Base-by-base conservation (phyloP, 139 green algal genomes). In the Coccomyxa sp. region DNA sequence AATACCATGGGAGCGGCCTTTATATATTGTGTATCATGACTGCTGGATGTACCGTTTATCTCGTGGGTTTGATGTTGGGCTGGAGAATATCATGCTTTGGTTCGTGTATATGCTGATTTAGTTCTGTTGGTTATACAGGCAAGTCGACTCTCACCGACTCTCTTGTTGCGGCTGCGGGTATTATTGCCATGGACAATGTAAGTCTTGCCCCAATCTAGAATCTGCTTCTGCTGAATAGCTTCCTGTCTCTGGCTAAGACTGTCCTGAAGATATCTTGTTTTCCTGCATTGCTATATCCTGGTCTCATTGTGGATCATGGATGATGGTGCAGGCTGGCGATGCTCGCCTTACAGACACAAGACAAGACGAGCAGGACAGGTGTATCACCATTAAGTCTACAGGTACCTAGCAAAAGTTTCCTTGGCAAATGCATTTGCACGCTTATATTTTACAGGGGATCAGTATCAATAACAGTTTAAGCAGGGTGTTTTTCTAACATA, bases 371-470 rank as follows among this genome's bases (percentile, higher is more conserved):
- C 96, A 98, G 89, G 97, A 99, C 86, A 94, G 97, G 76, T 95
- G 97, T 84, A 99, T 99, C 88, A 99, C 97, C 83, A 99, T 99
- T 93, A 99, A 99, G 95, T 99, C 96, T 71, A 99, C 97, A 45
- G 94, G 94, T 81, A 38, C 30, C 74, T 31, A 45, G 28, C 15
- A 28, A 28, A 68, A 71, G 18, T 71, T 21, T 71, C 9, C 63
- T 51, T 51, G 38, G 3, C 38, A 51, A 51, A 51, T 7, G 38
- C 38, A 51, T 51, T 51, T 51, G 38, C 38, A n/a, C 38, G 38
- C 38, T 7, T n/a, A 7, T 3, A 51, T 51, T 51, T 51, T 51
- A 3, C 38, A 3, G 38, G 7, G 38, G 3, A 51, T 51, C 7
- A 51, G 38, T 7, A 51, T 51, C 38, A 51, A 11, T 51, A 11